Evolutionary conservation across 2,329 filamentous ascomycete species (phyloP).

Genomic region (Trichoderma koningiopsis): DNA sequence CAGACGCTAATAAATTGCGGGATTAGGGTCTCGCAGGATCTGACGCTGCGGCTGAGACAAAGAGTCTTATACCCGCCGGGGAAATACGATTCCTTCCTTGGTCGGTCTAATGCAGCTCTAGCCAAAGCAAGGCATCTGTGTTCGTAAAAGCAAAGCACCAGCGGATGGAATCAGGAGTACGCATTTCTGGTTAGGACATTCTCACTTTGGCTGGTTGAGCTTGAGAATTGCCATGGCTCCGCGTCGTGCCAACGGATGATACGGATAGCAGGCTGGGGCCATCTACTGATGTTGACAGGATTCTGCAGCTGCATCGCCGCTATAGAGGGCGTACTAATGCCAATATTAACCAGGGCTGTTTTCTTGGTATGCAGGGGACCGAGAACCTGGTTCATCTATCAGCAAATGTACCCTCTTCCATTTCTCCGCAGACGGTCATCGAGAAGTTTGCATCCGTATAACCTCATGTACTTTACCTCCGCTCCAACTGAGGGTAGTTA

Average conservation of each 20-base stretch:
- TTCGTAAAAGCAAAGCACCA: not conserved
- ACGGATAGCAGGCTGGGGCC: not conserved
- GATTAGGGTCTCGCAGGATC: not conserved
- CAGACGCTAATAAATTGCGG: not conserved
- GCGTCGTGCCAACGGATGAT: not conserved
- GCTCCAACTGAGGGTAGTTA: not conserved
- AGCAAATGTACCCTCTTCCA: not conserved
- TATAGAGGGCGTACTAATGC: not conserved
- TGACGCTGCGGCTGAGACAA: not conserved
- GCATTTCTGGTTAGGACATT: not conserved
- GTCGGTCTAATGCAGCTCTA: not conserved
- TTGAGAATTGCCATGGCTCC: not conserved
- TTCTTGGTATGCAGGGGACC: constrained; percentile 1
- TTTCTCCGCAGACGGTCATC: not conserved
- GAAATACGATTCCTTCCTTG: not conserved
- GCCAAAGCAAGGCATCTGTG: not conserved
- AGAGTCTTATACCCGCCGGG: not conserved
- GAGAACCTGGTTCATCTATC: not conserved
- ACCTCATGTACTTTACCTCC: not conserved
- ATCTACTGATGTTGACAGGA: not conserved
- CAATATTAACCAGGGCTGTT: constrained; percentile 1
- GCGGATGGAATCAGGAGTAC: not conserved
- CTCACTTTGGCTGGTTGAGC: not conserved
- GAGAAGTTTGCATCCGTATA: not conserved
- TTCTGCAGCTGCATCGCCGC: not conserved